Evolutionary conservation across 768 basidiomycete species (phyloP).

Genomic region (Mrakia frigida): DNA sequence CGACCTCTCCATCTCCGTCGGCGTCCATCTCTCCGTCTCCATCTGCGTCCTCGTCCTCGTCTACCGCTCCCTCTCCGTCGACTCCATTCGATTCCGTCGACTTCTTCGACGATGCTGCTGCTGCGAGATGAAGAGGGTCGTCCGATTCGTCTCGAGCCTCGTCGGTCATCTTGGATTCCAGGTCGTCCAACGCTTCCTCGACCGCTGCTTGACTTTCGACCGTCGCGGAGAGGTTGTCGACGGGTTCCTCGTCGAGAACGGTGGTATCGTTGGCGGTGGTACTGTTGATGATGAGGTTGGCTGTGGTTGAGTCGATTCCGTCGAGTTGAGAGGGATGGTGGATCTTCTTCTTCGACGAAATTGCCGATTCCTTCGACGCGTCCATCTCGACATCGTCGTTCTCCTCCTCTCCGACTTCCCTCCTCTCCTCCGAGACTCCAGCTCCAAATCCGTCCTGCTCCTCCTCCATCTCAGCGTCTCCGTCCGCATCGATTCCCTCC

Average conservation of each 20-base stretch:
- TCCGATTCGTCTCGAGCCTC: not conserved
- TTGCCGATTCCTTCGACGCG: too few relatives aligned
- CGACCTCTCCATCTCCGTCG: conserved; percentile 13
- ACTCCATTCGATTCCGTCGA: conserved; percentile 26
- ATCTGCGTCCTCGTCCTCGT: conserved; percentile 34
- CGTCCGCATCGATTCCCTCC: conserved; percentile 37
- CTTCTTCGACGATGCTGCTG: not conserved
- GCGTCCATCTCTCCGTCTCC: conserved; percentile 25
- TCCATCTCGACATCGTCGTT: not conserved
- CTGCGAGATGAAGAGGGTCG: conserved; percentile 21
- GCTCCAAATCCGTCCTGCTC: conserved; percentile 37
- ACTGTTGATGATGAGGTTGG: not conserved
- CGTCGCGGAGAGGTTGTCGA: conserved; percentile 15
- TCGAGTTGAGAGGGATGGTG: conserved; percentile 38
- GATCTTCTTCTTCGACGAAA: not conserved
- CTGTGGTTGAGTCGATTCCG: not conserved
- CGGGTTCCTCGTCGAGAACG: not conserved
- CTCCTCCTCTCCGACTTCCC: conserved; percentile 14
- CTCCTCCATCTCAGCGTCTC: conserved; percentile 46
- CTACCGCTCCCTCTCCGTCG: not conserved
- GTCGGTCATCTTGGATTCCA: conserved; percentile 17
- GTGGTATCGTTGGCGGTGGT: conserved; percentile 21
- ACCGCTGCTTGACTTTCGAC: conserved; percentile 36
- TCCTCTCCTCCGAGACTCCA: conserved; percentile 21
- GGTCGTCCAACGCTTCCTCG: conserved; percentile 35